Conservation (phyloP, 768 basidiomycete species). For the Boletus rubroflammeus region DNA sequence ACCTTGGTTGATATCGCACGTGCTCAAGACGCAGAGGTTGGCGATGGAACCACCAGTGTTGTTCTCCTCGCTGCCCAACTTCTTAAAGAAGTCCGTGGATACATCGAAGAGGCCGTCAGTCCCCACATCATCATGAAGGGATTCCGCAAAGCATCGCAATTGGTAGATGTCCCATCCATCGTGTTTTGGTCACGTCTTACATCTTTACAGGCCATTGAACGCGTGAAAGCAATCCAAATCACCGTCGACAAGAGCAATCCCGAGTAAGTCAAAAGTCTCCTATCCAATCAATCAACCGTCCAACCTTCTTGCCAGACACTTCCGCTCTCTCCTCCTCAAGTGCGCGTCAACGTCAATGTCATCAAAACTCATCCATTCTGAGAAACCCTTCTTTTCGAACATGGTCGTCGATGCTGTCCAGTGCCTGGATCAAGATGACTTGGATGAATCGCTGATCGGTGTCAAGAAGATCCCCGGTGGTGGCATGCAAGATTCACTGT, state of each 20-base stretch:
- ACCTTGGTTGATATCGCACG: constrained; percentile 98
- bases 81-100: constrained; percentile 85
- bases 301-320: constrained; percentile 52
- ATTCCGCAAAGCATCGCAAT: constrained; percentile 78
- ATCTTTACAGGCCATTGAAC: constrained; percentile 65
- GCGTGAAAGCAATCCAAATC: constrained; percentile 87
- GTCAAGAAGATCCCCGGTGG: constrained; percentile 98
- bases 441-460: constrained; percentile 94
- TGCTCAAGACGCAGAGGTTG: constrained; percentile 97
- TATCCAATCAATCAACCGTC: neutral
- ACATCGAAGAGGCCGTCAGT: constrained; percentile 95
- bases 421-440: constrained; percentile 86
- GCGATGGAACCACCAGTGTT: constrained; percentile 97
- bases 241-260: constrained; percentile 86
- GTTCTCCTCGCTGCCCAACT: constrained; percentile 93
- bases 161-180: constrained; percentile 50
- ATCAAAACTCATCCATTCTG: constrained; percentile 96
- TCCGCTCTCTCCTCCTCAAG: constrained; percentile 91
- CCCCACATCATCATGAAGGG: constrained; percentile 98
- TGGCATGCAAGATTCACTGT: constrained; percentile 92
- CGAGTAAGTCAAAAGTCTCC: constrained; percentile 54
- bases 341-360: constrained; percentile 99
- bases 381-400: constrained; percentile 97
- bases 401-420: constrained; percentile 99
- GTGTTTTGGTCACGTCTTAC: constrained; percentile 7